phyloP scores from a whole-genome alignment of 2,329 filamentous ascomycete species.

The Blastomyces percursus region DNA sequence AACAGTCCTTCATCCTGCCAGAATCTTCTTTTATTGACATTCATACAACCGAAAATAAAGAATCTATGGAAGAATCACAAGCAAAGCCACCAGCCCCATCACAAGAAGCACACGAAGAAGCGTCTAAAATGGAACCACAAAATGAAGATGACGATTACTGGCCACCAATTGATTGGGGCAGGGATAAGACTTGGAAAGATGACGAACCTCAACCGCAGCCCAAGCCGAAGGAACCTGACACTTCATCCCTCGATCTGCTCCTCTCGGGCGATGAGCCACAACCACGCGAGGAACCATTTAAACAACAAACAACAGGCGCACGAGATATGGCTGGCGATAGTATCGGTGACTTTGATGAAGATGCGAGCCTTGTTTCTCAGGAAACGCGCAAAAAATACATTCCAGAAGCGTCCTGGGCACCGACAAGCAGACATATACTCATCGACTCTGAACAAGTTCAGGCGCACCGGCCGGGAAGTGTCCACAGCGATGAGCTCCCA shows the following conservation, averaged over 20 bases:
- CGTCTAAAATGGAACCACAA: constrained; percentile 1
- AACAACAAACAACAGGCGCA: constrained; percentile 6
- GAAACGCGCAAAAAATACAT: neutral
- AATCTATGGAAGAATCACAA: constrained; percentile 3
- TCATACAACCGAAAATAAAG: neutral
- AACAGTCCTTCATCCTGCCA: neutral
- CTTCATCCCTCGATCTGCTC: constrained; percentile 13
- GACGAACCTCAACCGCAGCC: neutral
- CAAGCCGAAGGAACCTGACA: constrained; percentile 8
- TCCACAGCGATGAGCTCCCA: neutral
- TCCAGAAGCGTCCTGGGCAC: neutral
- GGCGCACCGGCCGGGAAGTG: neutral
- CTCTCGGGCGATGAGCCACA: constrained; percentile 11
- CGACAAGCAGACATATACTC: neutral
- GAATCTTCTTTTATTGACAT: neutral
- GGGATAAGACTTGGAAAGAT: constrained; percentile 11
- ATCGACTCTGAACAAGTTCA: neutral
- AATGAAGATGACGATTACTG: constrained; percentile 24
- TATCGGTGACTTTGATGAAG: constrained; percentile 13
- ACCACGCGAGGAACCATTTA: constrained; percentile 7
- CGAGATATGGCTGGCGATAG: constrained; percentile 2
- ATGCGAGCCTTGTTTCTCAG: constrained; percentile 5
- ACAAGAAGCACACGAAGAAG: constrained; percentile 5
- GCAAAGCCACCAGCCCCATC: constrained; percentile 5
- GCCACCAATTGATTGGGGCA: constrained; percentile 31